Percentiles rank a stretch among this genome's conserved stretches.
phyloP scores from a whole-genome alignment of 768 basidiomycete genomes.

The Xerocomus spinulosus region DNA sequence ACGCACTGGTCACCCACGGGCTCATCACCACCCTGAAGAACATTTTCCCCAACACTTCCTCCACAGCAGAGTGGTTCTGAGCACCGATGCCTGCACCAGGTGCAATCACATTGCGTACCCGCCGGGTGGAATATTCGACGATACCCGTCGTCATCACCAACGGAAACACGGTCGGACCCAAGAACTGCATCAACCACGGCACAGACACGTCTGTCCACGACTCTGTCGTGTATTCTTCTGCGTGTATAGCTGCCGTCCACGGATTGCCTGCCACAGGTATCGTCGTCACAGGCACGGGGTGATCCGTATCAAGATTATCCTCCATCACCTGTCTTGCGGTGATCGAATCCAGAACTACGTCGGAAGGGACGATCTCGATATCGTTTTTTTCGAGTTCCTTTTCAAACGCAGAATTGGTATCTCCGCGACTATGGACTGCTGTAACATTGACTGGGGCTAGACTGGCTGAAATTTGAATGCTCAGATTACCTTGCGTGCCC shows the following conservation, averaged over 20 bases:
- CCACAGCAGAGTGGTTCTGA: no score
- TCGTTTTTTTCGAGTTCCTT: slow-evolving; percentile 35
- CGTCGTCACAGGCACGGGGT: slow-evolving; percentile 11
- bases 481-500: slow-evolving; percentile 38
- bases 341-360: slow-evolving; percentile 26
- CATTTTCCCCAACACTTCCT: slow-evolving; percentile 38
- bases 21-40: slow-evolving; percentile 47
- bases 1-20: slow-evolving; percentile 42
- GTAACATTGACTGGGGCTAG: no score
- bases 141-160: slow-evolving; percentile 56
- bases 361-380: slow-evolving; percentile 22
- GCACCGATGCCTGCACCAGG: slow-evolving; percentile 14
- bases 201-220: slow-evolving; percentile 28
- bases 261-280: slow-evolving; percentile 21
- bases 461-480: slow-evolving; percentile 17
- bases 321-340: slow-evolving; percentile 29
- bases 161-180: slow-evolving; percentile 56
- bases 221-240: slow-evolving; percentile 23
- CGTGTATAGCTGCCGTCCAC: slow-evolving; percentile 21
- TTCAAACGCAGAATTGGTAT: slow-evolving; percentile 30
- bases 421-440: no score
- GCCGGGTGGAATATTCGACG: slow-evolving; percentile 60
- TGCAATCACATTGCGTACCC: slow-evolving; percentile 43
- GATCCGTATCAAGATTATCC: slow-evolving; percentile 24
- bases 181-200: slow-evolving; percentile 34